Conservation (phyloP, 148 eudicot genomes). For the Talinum fruticosum region DNA sequence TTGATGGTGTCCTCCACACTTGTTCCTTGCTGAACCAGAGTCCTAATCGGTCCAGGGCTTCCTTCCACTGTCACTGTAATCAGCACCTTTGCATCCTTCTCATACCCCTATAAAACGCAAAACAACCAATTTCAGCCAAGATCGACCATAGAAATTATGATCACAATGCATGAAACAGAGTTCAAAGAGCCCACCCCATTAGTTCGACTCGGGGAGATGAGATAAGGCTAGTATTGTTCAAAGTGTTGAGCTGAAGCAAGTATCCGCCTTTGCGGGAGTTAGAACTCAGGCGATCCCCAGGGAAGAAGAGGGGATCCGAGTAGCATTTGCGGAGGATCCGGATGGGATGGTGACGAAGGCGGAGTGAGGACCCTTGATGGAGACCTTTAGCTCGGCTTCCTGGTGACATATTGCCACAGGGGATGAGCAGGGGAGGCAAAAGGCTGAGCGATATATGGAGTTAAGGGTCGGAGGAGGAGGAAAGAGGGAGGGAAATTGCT, state of each 20-base stretch:
- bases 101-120: slow-evolving; percentile 40
- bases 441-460: background rate
- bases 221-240: slow-evolving; percentile 32
- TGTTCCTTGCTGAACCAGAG: slow-evolving; percentile 68
- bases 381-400: background rate
- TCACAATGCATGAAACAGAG: slow-evolving; percentile 3
- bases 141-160: background rate
- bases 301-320: slow-evolving; percentile 47
- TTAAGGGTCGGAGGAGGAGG: slow-evolving; percentile 2
- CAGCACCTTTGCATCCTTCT: slow-evolving; percentile 70
- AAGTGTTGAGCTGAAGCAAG: slow-evolving; percentile 37
- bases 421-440: background rate
- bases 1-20: slow-evolving; percentile 78
- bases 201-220: background rate
- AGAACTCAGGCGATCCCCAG: slow-evolving; percentile 23
- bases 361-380: slow-evolving; percentile 8
- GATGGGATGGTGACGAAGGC: slow-evolving; percentile 11
- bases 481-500: slow-evolving; percentile 16
- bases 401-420: slow-evolving; percentile 6
- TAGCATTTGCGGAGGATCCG: slow-evolving; percentile 34
- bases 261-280: slow-evolving; percentile 22
- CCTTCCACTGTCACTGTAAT: slow-evolving; percentile 85
- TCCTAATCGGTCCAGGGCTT: slow-evolving; percentile 71
- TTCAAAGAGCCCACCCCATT: slow-evolving; percentile 26
- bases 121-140: background rate